phyloP scores from a whole-genome alignment of 2,329 filamentous ascomycete species.

The Ceratocystis eucalypticola region DNA sequence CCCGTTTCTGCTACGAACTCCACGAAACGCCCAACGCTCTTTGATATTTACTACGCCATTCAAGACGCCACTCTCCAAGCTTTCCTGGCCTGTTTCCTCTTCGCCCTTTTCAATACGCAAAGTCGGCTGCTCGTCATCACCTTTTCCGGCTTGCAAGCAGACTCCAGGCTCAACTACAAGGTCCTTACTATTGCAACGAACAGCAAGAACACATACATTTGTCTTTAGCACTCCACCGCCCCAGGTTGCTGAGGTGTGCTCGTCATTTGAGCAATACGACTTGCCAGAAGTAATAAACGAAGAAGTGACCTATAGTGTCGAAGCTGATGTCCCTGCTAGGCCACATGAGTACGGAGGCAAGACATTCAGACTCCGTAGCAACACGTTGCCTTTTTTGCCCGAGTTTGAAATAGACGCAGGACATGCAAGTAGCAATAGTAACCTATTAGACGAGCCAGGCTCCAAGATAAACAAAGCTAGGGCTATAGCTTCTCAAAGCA shows the following conservation, averaged over 20 bases:
- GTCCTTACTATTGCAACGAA: neutral
- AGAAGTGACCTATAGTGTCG: constrained; percentile 72
- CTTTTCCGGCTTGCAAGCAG: neutral
- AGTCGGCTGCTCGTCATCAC: neutral
- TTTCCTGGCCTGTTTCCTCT: constrained; percentile 2
- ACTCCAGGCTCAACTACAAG: neutral
- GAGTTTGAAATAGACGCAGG: constrained; percentile 53
- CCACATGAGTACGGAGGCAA: constrained; percentile 73
- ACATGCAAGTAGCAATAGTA: constrained; percentile 21
- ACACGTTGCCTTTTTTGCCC: constrained; percentile 65
- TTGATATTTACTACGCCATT: neutral
- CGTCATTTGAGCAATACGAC: constrained; percentile 22
- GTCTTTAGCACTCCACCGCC: constrained; percentile 22
- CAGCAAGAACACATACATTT: neutral
- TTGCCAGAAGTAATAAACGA: constrained; percentile 64
- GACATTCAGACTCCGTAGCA: constrained; percentile 66
- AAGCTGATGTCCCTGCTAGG: constrained; percentile 66
- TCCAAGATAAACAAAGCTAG: neutral
- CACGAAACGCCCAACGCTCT: neutral
- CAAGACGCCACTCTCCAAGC: neutral
- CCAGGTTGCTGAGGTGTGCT: constrained; percentile 15
- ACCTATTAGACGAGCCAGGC: neutral
- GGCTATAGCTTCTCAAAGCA: neutral
- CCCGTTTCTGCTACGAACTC: neutral
- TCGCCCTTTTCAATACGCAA: neutral